phyloP scores from a whole-genome alignment of 2,329 filamentous ascomycete species.

The Xenoacremonium recifei region DNA sequence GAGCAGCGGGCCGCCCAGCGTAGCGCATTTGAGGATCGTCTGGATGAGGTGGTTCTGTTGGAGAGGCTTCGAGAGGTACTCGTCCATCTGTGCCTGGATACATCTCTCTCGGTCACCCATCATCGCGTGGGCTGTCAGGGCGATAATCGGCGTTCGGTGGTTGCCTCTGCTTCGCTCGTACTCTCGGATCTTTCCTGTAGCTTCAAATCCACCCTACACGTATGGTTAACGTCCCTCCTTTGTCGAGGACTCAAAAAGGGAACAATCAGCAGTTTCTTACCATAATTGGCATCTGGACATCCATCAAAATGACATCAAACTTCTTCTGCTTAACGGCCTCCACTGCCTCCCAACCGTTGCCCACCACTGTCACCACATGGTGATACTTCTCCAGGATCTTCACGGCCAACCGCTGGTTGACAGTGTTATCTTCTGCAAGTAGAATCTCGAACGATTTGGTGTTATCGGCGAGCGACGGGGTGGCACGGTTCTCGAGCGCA shows the following conservation, averaged over 20 bases:
- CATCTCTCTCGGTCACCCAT: constrained; percentile 97
- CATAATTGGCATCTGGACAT: constrained; percentile 99
- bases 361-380: constrained; percentile 86
- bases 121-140: constrained; percentile 97
- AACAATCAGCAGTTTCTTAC: constrained; percentile 46
- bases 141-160: constrained; percentile 90
- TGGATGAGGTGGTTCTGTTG: constrained; percentile 98
- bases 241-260: neutral
- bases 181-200: constrained; percentile 92
- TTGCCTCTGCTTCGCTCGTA: constrained; percentile 82
- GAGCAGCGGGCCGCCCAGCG: constrained; percentile 78
- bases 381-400: constrained; percentile 98
- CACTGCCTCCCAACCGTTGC: constrained; percentile 90
- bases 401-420: constrained; percentile 93
- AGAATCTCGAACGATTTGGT: constrained; percentile 95
- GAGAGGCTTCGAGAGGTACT: constrained; percentile 94
- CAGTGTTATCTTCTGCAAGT: constrained; percentile 93
- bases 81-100: constrained; percentile 98
- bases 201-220: constrained; percentile 86
- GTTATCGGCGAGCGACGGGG: constrained; percentile 87
- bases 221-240: constrained; percentile 3
- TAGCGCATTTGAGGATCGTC: constrained; percentile 95
- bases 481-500: constrained; percentile 88
- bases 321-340: constrained; percentile 88
- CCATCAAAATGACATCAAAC: constrained; percentile 98